Conservation (phyloP, 306 rosid species). For the Fragaria iinumae region DNA sequence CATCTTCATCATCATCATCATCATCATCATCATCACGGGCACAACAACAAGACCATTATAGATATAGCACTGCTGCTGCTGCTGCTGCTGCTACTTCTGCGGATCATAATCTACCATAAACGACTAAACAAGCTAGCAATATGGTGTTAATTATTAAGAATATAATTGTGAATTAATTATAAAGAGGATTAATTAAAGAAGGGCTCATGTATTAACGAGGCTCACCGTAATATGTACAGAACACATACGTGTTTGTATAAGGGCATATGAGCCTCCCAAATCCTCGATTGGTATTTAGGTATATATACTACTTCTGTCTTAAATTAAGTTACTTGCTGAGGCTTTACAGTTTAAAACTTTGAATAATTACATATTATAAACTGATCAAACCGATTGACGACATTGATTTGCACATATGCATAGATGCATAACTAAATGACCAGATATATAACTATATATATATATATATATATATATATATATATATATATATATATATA, state of each 20-base stretch:
- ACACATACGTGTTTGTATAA: neutral
- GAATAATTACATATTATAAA: too few relatives aligned
- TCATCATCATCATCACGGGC: conserved; percentile 22
- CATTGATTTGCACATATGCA: too few relatives aligned
- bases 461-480: too few relatives aligned
- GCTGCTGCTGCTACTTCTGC: conserved; percentile 1
- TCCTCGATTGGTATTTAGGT: neutral
- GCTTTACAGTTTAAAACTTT: neutral
- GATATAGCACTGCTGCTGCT: conserved; percentile 14
- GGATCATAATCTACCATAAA: conserved; percentile 33
- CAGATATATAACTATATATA: too few relatives aligned
- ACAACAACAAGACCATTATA: conserved; percentile 12
- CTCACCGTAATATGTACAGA: conserved; percentile 6
- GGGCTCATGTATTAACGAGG: conserved; percentile 15
- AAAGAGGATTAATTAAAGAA: neutral
- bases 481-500: too few relatives aligned
- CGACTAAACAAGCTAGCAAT: neutral
- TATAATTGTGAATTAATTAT: neutral
- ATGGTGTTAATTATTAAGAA: neutral
- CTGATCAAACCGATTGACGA: neutral
- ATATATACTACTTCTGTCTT: neutral
- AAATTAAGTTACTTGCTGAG: neutral
- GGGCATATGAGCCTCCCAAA: neutral
- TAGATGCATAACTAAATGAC: too few relatives aligned
- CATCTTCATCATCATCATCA: conserved; percentile 33